A percentile compares a stretch with the other conserved stretches of the same genome.
phyloP scores from a whole-genome alignment of 2,329 filamentous ascomycete genomes.

The Trichoderma guizhouense region DNA sequence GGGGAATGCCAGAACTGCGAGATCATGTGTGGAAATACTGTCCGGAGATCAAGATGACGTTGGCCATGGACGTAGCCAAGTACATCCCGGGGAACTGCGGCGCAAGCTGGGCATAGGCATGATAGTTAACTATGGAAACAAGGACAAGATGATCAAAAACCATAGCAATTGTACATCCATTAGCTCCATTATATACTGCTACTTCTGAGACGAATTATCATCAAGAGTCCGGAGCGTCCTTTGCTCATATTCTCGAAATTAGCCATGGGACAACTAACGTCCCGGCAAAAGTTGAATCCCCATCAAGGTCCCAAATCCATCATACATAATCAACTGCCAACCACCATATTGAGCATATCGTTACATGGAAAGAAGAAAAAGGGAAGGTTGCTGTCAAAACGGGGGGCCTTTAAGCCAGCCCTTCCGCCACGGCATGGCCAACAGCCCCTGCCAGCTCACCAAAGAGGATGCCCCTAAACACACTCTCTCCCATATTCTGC shows the following conservation, averaged over 20 bases:
- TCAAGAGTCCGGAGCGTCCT: background rate
- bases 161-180: background rate
- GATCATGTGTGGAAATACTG: constrained; percentile 55
- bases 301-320: background rate
- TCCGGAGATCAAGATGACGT: constrained; percentile 56
- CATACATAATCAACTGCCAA: background rate
- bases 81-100: constrained; percentile 49
- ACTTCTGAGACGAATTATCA: background rate
- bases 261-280: background rate
- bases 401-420: constrained; percentile 1
- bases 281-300: background rate
- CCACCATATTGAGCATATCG: background rate
- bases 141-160: background rate
- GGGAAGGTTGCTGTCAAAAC: background rate
- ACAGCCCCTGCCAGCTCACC: constrained; percentile 65
- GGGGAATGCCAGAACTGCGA: constrained; percentile 46
- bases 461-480: constrained; percentile 76
- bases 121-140: background rate
- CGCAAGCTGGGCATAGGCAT: constrained; percentile 21
- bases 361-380: background rate
- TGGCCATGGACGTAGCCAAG: constrained; percentile 52
- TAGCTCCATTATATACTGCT: background rate
- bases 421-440: constrained; percentile 47
- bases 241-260: background rate
- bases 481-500: constrained; percentile 71